These are phyloP conservation scores for Quercus tomentella DNA, from an alignment of 331 rosid genomes.

Conservation along the genomic window DNA sequence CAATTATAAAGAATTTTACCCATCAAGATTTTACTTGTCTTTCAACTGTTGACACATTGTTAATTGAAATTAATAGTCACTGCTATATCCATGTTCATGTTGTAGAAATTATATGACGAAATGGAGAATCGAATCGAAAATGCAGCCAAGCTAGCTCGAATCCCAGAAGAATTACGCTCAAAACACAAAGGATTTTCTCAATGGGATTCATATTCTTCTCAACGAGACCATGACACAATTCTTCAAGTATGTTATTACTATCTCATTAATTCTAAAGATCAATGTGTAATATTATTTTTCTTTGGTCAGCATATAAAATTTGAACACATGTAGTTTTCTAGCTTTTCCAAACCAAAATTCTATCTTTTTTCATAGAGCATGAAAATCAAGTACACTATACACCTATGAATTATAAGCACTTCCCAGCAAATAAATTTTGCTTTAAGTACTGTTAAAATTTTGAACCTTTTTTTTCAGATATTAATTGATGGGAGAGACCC, in stretches of 20 bases:
- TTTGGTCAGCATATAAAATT: too few species aligned
- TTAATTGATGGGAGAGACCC: slow-evolving; percentile 54
- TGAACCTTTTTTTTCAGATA: slow-evolving; percentile 31
- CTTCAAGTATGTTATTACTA: slow-evolving; percentile 41
- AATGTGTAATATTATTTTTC: too few species aligned
- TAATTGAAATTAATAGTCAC: background rate
- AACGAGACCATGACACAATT: slow-evolving; percentile 60
- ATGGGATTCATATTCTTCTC: slow-evolving; percentile 58
- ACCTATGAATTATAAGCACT: too few species aligned
- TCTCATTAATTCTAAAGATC: too few species aligned
- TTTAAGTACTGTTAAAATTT: background rate
- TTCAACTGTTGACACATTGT: too few species aligned
- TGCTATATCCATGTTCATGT: background rate
- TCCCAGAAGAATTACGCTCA: slow-evolving; percentile 46
- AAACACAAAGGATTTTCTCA: slow-evolving; percentile 48
- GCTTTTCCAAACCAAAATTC: background rate
- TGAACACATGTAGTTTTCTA: background rate
- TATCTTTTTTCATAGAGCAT: background rate
- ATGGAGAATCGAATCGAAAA: slow-evolving; percentile 54
- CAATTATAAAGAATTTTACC: too few species aligned
- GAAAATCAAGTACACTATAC: background rate
- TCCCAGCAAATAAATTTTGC: background rate
- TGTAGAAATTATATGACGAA: slow-evolving; percentile 54
- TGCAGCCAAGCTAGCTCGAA: slow-evolving; percentile 32
- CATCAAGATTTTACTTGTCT: too few species aligned